Evolutionary conservation across 73 alveolate genomes (phyloP).

Genomic region (Paramecium sonneborni): DNA sequence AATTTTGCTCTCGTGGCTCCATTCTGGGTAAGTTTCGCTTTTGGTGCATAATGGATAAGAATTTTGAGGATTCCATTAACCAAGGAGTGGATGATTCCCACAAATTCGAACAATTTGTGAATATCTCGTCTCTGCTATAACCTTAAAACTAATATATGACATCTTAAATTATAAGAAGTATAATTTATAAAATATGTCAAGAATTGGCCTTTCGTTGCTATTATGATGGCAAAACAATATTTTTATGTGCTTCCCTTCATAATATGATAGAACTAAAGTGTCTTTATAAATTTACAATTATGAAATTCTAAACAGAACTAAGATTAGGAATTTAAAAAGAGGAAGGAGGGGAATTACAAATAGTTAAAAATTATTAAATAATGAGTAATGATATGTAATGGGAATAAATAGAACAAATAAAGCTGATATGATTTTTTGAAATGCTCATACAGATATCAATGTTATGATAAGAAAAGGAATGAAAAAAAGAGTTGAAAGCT

Average conservation of each 20-base stretch:
- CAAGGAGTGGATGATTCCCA: constrained; percentile 31
- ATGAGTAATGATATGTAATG: too few relatives aligned
- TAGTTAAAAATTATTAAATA: too few relatives aligned
- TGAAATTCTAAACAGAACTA: too few relatives aligned
- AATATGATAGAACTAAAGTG: neutral
- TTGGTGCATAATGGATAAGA: neutral
- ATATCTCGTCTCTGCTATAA: neutral
- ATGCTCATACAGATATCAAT: too few relatives aligned
- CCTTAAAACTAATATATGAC: constrained; percentile 52
- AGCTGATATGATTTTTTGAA: too few relatives aligned
- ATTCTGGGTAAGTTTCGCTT: neutral
- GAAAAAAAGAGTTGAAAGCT: too few relatives aligned
- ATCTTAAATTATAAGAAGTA: neutral
- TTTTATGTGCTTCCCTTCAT: neutral
- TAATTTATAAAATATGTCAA: neutral
- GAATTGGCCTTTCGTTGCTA: neutral
- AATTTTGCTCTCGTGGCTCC: constrained; percentile 27
- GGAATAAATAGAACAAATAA: too few relatives aligned
- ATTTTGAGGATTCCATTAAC: constrained; percentile 13
- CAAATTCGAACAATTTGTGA: neutral
- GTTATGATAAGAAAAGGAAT: too few relatives aligned
- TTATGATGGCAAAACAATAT: neutral
- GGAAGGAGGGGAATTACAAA: too few relatives aligned
- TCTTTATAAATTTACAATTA: too few relatives aligned
- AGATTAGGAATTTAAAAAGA: too few relatives aligned